Conservation (phyloP, 768 basidiomycete genomes). For the Boletellus ananiceps region DNA sequence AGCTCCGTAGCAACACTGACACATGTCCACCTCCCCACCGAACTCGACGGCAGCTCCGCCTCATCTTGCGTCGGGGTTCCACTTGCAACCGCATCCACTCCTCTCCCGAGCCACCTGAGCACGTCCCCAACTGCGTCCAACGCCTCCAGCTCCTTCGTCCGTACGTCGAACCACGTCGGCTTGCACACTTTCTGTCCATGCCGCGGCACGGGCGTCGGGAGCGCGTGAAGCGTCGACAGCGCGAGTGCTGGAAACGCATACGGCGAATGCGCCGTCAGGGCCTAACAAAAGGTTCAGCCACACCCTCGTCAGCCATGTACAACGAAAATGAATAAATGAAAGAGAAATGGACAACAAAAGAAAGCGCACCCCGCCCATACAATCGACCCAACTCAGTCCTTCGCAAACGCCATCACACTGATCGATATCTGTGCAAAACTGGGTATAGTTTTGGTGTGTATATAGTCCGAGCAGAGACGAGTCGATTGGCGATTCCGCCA, state of each 20-base stretch:
- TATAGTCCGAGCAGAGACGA: slow-evolving; percentile 85
- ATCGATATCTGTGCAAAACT: slow-evolving; percentile 76
- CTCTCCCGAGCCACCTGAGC: slow-evolving; percentile 48
- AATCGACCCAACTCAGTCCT: slow-evolving; percentile 74
- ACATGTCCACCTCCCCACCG: slow-evolving; percentile 46
- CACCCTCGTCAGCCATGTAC: background rate
- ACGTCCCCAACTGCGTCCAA: slow-evolving; percentile 55
- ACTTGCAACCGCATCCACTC: slow-evolving; percentile 11
- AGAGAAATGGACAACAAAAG: background rate
- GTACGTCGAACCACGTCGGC: slow-evolving; percentile 74
- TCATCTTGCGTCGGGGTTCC: slow-evolving; percentile 11
- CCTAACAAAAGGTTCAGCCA: slow-evolving; percentile 34
- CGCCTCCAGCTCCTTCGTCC: slow-evolving; percentile 54
- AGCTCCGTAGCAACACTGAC: slow-evolving; percentile 51
- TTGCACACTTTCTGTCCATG: slow-evolving; percentile 81
- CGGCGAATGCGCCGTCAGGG: slow-evolving; percentile 56
- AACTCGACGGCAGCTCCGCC: background rate
- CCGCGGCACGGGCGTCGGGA: slow-evolving; percentile 82
- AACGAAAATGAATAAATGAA: background rate
- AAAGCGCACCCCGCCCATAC: slow-evolving; percentile 50
- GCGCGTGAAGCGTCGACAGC: slow-evolving; percentile 77
- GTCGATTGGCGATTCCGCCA: slow-evolving; percentile 86
- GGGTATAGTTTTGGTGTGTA: slow-evolving; percentile 89
- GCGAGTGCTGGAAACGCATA: slow-evolving; percentile 84
- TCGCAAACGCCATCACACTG: slow-evolving; percentile 68